Base-by-base conservation (phyloP, 805 yeast species). In the Schwanniomyces yamadae region DNA sequence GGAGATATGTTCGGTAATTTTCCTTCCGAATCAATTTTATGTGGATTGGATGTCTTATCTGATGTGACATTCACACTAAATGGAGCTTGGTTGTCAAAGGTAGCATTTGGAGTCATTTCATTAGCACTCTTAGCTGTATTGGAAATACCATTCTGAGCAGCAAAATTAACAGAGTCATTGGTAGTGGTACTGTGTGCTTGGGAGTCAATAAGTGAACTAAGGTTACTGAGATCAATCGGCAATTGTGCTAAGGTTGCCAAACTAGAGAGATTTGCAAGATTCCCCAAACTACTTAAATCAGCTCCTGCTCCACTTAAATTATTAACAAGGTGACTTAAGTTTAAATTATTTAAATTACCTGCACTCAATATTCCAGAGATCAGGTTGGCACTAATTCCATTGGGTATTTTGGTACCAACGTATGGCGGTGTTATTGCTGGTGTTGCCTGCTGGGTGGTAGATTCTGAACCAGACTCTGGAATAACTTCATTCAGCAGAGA, bases 161-260 rank as follows among this genome's bases (percentile, higher is more conserved):
- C 28, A 18, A n/a, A 24, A 21, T 22, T 32, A 9, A 20, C 21
- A 11, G 28, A 14, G 18, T 26, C 34, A 18, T 15, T 26, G 7
- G 36, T 12, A 11, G 36, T 34, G 12, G 39, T 14, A n/a, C 13
- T 31, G 11, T 40, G 49, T 11, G 44, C 32, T 36, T 48, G 60
- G 21, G 47, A 40, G 32, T 57, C 66, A 4, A 54, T 24, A 16
- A 59, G 36, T 3, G 61, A 47, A n/a, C 66, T 62, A 34, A 67
- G 47, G 33, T 58, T 63, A 32, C 59, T 55, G 35, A 66, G 50
- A 40, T 66, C 73, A 7, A 63, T 55, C 4, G 72, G 73, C 16
- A 66, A 48, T 37, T 67, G 71, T 1, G 74, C 74, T 42, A 68
- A 54, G 8, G 64, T 57, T 2, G 73, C 73, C 32, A 68, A 53